These are phyloP conservation scores for Plasmopara halstedii DNA, from an alignment of 352 stramenopile genomes.

Conservation along the genomic window DNA sequence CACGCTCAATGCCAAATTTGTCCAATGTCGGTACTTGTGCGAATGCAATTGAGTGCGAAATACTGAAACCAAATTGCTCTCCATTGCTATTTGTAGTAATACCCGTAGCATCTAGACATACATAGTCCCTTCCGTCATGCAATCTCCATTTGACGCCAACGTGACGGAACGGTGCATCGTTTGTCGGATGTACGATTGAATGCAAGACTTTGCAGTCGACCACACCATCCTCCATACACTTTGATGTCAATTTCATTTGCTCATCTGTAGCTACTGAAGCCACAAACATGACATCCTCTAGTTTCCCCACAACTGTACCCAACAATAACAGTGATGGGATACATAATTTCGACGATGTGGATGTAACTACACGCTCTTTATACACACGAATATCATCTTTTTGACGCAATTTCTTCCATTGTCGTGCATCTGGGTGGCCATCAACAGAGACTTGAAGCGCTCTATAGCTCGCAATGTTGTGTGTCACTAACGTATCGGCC, in stretches of 20 bases:
- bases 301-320: slow-evolving; percentile 13
- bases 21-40: slow-evolving; percentile 39
- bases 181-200: slow-evolving; percentile 30
- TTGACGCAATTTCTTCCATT: slow-evolving; percentile 26
- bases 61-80: slow-evolving; percentile 22
- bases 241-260: slow-evolving; percentile 44
- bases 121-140: slow-evolving; percentile 39
- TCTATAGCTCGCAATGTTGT: slow-evolving; percentile 25
- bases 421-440: slow-evolving; percentile 12
- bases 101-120: slow-evolving; percentile 33
- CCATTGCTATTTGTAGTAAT: slow-evolving; percentile 8
- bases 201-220: slow-evolving; percentile 47
- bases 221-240: slow-evolving; percentile 32
- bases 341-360: slow-evolving; percentile 1
- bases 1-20: slow-evolving; percentile 53
- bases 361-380: slow-evolving; percentile 10
- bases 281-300: slow-evolving; percentile 27
- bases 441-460: slow-evolving; percentile 8
- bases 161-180: slow-evolving; percentile 41
- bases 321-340: slow-evolving; percentile 27
- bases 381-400: slow-evolving; percentile 23
- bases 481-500: slow-evolving; percentile 18
- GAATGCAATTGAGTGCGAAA: slow-evolving; percentile 32
- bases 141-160: slow-evolving; percentile 54
- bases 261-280: slow-evolving; percentile 20